These are phyloP conservation scores for Asterochloris sp. DNA, from an alignment of 139 green algal species.

Conservation along the genomic window DNA sequence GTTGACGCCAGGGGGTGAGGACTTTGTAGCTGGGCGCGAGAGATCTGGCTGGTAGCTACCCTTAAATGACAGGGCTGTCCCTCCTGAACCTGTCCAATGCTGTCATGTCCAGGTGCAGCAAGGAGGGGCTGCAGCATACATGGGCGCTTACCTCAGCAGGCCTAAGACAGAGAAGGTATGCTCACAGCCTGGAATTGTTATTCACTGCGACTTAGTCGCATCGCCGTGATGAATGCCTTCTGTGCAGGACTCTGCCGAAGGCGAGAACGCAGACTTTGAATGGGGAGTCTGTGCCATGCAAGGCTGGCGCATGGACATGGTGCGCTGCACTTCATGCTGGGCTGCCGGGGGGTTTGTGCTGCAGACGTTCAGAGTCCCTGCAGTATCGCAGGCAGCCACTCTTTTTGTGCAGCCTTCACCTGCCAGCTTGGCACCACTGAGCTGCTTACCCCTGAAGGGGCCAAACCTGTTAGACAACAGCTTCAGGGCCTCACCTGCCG, in stretches of 20 bases:
- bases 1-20: too few relatives aligned
- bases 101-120: too few relatives aligned
- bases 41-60: too few relatives aligned
- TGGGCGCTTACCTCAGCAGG: too few relatives aligned
- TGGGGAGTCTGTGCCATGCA: constrained; percentile 69
- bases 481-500: neutral
- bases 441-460: neutral
- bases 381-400: neutral
- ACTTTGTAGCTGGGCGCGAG: too few relatives aligned
- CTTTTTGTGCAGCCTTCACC: neutral
- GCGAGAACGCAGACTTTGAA: constrained; percentile 43
- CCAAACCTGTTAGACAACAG: neutral
- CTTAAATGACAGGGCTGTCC: too few relatives aligned
- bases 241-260: constrained; percentile 41
- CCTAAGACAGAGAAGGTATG: too few relatives aligned
- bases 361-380: neutral
- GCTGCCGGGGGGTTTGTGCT: neutral
- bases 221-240: neutral
- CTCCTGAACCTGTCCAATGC: too few relatives aligned
- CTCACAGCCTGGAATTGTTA: too few relatives aligned
- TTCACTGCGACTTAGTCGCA: too few relatives aligned
- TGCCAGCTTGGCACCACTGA: neutral
- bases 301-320: constrained; percentile 72
- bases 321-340: constrained; percentile 12
- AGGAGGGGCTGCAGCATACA: too few relatives aligned